phyloP scores from a whole-genome alignment of 164 flowering plant genomes.

The Paratinospora sagittata region DNA sequence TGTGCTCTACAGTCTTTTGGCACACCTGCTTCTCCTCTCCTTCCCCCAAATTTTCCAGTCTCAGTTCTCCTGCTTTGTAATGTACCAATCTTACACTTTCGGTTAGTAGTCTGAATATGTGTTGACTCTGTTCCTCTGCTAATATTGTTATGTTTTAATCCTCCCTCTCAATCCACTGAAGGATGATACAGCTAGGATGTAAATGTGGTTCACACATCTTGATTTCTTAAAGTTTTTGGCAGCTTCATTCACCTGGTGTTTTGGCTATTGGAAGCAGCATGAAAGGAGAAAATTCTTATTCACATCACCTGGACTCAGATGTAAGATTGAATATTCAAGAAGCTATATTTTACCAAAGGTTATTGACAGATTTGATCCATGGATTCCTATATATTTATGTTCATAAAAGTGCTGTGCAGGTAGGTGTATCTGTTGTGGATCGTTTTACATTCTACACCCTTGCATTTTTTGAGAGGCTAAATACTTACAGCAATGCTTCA shows the following conservation, averaged over 20 bases:
- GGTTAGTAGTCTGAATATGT: background rate
- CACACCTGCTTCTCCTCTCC: background rate
- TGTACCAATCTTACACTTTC: background rate
- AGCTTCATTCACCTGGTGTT: slow-evolving; percentile 99
- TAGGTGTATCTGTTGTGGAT: slow-evolving; percentile 98
- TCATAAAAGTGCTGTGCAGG: slow-evolving; percentile 34
- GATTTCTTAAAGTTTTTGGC: slow-evolving; percentile 16
- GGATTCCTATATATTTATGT: background rate
- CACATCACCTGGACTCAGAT: slow-evolving; percentile 97
- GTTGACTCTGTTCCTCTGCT: background rate
- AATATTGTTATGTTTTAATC: background rate
- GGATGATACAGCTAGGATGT: background rate
- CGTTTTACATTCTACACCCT: slow-evolving; percentile 95
- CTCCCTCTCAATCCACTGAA: background rate
- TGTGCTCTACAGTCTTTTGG: background rate
- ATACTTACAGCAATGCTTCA: slow-evolving; percentile 86
- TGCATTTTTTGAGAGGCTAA: slow-evolving; percentile 91
- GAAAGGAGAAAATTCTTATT: slow-evolving; percentile 98
- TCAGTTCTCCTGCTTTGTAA: background rate
- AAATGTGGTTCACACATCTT: background rate
- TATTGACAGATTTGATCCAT: background rate
- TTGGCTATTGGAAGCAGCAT: slow-evolving; percentile 96
- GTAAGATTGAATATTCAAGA: slow-evolving; percentile 44
- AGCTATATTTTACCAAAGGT: background rate
- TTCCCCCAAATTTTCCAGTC: background rate